Conservation (phyloP, 441 rosid species). For the Pelargonium citronellum region DNA sequence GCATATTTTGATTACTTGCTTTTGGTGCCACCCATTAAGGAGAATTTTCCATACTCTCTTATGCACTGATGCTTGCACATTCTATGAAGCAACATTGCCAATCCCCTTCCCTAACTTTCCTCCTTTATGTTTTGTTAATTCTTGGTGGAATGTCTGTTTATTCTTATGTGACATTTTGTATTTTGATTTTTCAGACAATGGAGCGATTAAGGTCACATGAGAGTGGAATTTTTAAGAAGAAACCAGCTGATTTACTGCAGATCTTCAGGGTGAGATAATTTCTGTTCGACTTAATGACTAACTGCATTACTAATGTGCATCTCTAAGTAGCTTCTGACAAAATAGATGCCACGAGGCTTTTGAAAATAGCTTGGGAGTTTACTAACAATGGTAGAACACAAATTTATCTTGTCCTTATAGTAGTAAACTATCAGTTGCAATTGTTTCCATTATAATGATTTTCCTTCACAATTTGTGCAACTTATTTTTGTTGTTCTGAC, state of each 20-base stretch:
- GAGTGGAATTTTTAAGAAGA: slow-evolving; percentile 72
- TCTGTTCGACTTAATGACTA: slow-evolving; percentile 17
- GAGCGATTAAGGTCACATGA: slow-evolving; percentile 84
- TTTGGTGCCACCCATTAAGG: not conserved
- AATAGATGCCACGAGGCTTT: not conserved
- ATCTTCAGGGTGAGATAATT: slow-evolving; percentile 67
- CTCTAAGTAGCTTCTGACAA: not conserved
- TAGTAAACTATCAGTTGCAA: too few species aligned
- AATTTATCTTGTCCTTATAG: too few species aligned
- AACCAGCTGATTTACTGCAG: slow-evolving; percentile 90
- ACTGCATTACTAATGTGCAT: not conserved
- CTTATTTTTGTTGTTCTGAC: too few species aligned
- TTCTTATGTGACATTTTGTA: not conserved
- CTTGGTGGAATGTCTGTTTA: not conserved
- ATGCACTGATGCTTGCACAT: not conserved
- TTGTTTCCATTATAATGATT: too few species aligned
- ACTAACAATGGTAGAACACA: too few species aligned
- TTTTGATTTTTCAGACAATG: slow-evolving; percentile 66
- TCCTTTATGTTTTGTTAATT: not conserved
- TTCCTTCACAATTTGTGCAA: too few species aligned
- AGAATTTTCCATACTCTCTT: not conserved
- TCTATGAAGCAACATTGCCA: not conserved
- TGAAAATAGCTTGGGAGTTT: too few species aligned
- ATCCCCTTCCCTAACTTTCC: not conserved
- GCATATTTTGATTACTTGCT: not conserved